phyloP scores from a whole-genome alignment of 1,284 basidiomycete species.

The Sanghuangporus weigelae region DNA sequence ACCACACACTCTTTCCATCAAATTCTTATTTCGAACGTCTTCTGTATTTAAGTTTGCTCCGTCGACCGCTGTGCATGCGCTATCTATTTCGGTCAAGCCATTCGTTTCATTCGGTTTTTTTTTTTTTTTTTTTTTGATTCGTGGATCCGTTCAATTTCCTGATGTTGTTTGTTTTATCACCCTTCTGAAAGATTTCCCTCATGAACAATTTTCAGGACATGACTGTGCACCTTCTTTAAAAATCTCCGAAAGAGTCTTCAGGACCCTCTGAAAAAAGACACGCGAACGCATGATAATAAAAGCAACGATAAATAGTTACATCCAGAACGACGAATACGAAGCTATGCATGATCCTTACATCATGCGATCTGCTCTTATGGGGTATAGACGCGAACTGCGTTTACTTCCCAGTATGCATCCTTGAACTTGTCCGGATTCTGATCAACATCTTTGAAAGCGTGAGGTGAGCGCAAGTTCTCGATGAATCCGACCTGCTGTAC shows the following conservation, averaged over 20 bases:
- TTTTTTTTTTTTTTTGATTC: too few relatives aligned
- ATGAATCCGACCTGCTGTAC: not conserved
- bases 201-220: too few relatives aligned
- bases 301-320: too few relatives aligned
- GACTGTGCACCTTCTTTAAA: not conserved
- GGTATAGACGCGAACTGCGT: slow-evolving; percentile 51
- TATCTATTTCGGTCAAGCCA: not conserved
- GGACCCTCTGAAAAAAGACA: too few relatives aligned
- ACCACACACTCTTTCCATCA: not conserved
- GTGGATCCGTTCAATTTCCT: not conserved
- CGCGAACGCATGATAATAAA: too few relatives aligned
- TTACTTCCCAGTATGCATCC: slow-evolving; percentile 62
- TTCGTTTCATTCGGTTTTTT: too few relatives aligned
- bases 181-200: too few relatives aligned
- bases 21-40: not conserved
- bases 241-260: too few relatives aligned
- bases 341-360: too few relatives aligned
- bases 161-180: too few relatives aligned
- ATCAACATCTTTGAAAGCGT: slow-evolving; percentile 41
- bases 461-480: not conserved
- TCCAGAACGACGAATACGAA: too few relatives aligned
- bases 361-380: slow-evolving; percentile 6
- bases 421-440: slow-evolving; percentile 48
- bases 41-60: not conserved
- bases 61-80: not conserved